phyloP scores from a whole-genome alignment of 2,329 filamentous ascomycete species.

The Rutstroemia sp. region DNA sequence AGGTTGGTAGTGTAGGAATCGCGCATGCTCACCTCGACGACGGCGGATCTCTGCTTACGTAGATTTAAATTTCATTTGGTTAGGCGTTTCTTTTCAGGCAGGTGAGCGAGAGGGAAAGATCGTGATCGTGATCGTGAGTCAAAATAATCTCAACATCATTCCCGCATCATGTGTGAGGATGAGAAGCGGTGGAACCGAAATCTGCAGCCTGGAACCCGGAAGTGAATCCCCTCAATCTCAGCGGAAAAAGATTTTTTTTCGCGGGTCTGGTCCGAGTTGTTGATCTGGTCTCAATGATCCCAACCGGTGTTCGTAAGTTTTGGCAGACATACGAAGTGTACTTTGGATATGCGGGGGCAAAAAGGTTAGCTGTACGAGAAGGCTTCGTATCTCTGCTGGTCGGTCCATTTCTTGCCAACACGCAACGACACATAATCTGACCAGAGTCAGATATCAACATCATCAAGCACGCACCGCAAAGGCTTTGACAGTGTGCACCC shows the following conservation, averaged over 20 bases:
- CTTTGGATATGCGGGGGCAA: background rate
- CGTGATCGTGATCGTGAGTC: background rate
- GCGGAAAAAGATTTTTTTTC: background rate
- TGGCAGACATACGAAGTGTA: background rate
- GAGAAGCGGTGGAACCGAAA: conserved; percentile 4
- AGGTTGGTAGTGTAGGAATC: background rate
- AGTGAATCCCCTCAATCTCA: background rate
- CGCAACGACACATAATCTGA: background rate
- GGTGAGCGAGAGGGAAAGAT: background rate
- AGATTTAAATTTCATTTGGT: background rate
- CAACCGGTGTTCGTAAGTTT: background rate
- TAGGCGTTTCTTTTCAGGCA: background rate
- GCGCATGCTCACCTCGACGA: background rate
- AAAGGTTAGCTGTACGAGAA: background rate
- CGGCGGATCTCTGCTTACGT: conserved; percentile 1
- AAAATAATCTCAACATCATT: background rate
- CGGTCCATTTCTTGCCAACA: background rate
- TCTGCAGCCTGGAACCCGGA: conserved; percentile 9
- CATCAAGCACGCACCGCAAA: background rate
- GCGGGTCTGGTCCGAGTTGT: background rate
- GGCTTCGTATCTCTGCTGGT: background rate
- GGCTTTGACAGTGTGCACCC: background rate
- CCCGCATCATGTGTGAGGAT: background rate
- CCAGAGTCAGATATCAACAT: conserved; percentile 1
- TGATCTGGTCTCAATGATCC: background rate